Evolutionary conservation across 345 rosid species (phyloP).

Genomic region (Litchi chinensis): DNA sequence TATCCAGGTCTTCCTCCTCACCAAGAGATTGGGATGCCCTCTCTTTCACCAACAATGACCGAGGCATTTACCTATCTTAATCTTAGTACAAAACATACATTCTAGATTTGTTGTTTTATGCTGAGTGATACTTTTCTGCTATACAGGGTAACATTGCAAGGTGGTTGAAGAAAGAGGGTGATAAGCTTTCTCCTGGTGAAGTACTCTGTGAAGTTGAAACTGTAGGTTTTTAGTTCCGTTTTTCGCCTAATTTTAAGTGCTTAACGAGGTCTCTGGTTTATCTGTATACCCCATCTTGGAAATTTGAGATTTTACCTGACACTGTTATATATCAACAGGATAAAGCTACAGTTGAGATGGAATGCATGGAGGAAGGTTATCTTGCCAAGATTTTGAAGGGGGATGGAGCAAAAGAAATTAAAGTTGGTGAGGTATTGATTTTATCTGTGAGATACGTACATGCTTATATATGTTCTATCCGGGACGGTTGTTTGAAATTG

Average conservation of each 20-base stretch:
- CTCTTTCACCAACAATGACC: constrained; percentile 97
- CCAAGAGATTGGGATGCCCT: constrained; percentile 99
- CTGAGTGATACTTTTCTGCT: constrained; percentile 26
- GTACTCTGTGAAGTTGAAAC: constrained; percentile 99
- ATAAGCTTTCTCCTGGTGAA: constrained; percentile 85
- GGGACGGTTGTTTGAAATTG: background rate
- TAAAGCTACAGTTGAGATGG: constrained; percentile 98
- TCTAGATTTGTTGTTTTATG: constrained; percentile 13
- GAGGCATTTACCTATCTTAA: constrained; percentile 55
- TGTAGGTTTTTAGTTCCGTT: constrained; percentile 43
- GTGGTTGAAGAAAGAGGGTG: constrained; percentile 99
- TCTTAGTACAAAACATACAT: constrained; percentile 5
- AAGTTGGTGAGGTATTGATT: constrained; percentile 88
- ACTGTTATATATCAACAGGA: constrained; percentile 50
- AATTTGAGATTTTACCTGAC: constrained; percentile 10
- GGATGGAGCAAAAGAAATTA: constrained; percentile 88
- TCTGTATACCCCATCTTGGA: constrained; percentile 10
- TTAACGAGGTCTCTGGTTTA: constrained; percentile 10
- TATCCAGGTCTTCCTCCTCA: constrained; percentile 89
- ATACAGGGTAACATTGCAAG: constrained; percentile 92
- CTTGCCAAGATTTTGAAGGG: constrained; percentile 89
- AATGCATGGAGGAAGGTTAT: constrained; percentile 98
- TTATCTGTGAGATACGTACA: background rate
- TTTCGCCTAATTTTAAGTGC: constrained; percentile 14
- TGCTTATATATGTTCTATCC: background rate